Conservation (phyloP, 2,329 filamentous ascomycete genomes). For the Colletotrichum spaethianum region DNA sequence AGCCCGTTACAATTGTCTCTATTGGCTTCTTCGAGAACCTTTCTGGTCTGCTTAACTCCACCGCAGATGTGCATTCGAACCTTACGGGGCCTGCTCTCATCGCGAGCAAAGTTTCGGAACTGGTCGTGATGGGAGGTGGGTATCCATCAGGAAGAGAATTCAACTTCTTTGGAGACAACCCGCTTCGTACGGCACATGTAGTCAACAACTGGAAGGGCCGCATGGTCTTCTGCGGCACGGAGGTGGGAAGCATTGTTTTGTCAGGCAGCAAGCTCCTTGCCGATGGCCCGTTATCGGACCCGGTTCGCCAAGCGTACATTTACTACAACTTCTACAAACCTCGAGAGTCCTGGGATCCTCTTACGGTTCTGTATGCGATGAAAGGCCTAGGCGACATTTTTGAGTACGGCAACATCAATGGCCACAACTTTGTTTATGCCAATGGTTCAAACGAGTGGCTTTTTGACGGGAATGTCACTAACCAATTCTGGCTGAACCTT, state of each 20-base stretch:
- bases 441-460: slow-evolving; percentile 62
- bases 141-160: slow-evolving; percentile 64
- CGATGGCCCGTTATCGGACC: slow-evolving; percentile 50
- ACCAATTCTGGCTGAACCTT: slow-evolving; percentile 58
- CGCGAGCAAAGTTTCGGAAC: slow-evolving; percentile 59
- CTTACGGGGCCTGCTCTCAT: slow-evolving; percentile 59
- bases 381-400: slow-evolving; percentile 54
- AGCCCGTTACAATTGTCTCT: slow-evolving; percentile 61
- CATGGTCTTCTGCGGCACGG: slow-evolving; percentile 59
- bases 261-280: slow-evolving; percentile 55
- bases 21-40: slow-evolving; percentile 64
- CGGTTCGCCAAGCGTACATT: slow-evolving; percentile 55
- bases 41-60: slow-evolving; percentile 61
- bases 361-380: slow-evolving; percentile 58
- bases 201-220: slow-evolving; percentile 59
- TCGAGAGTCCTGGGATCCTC: slow-evolving; percentile 58
- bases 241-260: slow-evolving; percentile 58
- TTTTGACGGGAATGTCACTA: slow-evolving; percentile 50
- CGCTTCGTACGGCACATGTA: slow-evolving; percentile 57
- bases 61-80: slow-evolving; percentile 54
- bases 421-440: slow-evolving; percentile 56
- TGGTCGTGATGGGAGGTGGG: slow-evolving; percentile 67
- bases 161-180: slow-evolving; percentile 63
- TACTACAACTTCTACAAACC: slow-evolving; percentile 55
- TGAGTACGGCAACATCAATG: slow-evolving; percentile 53